Base-by-base conservation (phyloP, 2,329 filamentous ascomycete species). In the Metarhizium anisopliae region DNA sequence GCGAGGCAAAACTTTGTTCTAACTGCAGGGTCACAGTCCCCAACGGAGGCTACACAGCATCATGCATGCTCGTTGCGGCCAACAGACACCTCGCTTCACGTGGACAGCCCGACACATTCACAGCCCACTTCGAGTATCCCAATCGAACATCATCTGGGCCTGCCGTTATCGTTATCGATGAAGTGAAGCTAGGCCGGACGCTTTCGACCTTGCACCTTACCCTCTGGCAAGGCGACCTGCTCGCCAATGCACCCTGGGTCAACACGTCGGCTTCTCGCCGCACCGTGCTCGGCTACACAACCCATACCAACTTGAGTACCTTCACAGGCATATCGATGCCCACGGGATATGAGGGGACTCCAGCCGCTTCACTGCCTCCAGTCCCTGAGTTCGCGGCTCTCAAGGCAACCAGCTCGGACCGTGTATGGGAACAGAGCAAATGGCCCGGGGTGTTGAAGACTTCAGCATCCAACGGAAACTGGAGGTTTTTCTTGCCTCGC, bases 1-100 rank as follows among this genome's bases (percentile, higher is more conserved):
- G 18, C 25, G 35, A 29, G 49, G 45, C 45, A 50, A 30, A 30
- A 3, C 3, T 18, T 20, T 20, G 32, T 35, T 18, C 25, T 40
- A 16, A 51, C 50, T 7, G 13, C n/a, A 38, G 10, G 30, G 1
- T 25, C 13, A 11, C 47, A 66, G 66, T 74, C n/a, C 72, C 72
- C 14, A 72, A 75, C 43, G 72, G 72, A 47, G 72, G 72, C 36
- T 75, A 74, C 57, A 63, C 69, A 1, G 66, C 71, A 4, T 66
- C 67, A 2, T 68, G 68, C 53, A 63, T 75, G 51, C 60, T 73
- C 54, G 58, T 61, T 11, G 67, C 67, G 3, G 65, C 65, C 5
- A 60, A 59, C 11, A 51, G 58, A 10, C 67, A 71, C 56, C 64
- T 73, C 16, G 50, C 55, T 11, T 42, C 58, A 3, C 62, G 62